A percentile compares a stretch with the other conserved stretches of the same genome.
Evolutionary conservation across 148 eudicot genomes (phyloP).

Genomic region (Arbutus unedo): DNA sequence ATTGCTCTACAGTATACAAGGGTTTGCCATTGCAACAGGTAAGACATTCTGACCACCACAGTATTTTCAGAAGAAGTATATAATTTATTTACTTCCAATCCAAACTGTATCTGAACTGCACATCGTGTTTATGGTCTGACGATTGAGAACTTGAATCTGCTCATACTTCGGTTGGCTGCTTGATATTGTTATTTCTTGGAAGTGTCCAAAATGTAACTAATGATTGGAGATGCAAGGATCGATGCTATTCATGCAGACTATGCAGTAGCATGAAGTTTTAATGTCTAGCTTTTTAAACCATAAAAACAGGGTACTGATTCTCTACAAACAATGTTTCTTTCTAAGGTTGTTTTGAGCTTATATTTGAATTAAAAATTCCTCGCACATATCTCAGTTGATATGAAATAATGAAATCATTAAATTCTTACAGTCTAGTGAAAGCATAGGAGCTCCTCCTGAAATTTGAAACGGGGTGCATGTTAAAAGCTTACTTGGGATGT

Average conservation of each 20-base stretch:
- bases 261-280: neutral
- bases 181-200: neutral
- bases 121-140: neutral
- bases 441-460: neutral
- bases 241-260: neutral
- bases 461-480: neutral
- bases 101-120: neutral
- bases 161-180: slow-evolving; percentile 1
- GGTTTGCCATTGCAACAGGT: slow-evolving; percentile 3
- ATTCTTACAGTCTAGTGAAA: slow-evolving; percentile 3
- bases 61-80: neutral
- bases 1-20: neutral
- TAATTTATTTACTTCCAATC: neutral
- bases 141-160: neutral
- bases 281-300: neutral
- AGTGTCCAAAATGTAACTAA: neutral
- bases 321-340: neutral
- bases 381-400: neutral
- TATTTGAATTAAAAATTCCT: neutral
- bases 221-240: neutral
- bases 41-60: neutral
- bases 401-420: neutral
- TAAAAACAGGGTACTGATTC: neutral
- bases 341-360: neutral
- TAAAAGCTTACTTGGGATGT: neutral